Base-by-base conservation (phyloP, 2,329 filamentous ascomycete genomes). In the Blumeriella jaapii region DNA sequence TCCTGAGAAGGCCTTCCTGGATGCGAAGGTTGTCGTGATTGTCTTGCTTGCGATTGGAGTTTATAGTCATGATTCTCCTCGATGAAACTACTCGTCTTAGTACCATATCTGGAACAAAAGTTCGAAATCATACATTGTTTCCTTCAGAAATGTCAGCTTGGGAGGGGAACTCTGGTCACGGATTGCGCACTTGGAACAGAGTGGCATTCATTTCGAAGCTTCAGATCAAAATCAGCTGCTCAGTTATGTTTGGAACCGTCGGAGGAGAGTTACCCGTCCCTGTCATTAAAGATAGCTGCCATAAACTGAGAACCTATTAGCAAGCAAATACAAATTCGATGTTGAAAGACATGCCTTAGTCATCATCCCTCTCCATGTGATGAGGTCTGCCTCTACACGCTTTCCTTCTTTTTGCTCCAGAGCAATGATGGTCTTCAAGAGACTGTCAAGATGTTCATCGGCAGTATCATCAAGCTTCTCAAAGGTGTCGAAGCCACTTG, bases 351-450 rank as follows among this genome's bases (percentile, higher is more conserved):
- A 34, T 55, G 87, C 85, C 69, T 95, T 98, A 44, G 91, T 96
- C 79, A 98, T 87, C 85, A 96, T 95, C 23, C 91, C 91, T 52
- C 91, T 69, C 89, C 89, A 98, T 1, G 89, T 96, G 33, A 96
- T 69, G 29, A 96, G 57, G 49, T 93, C 76, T 2, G 81, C 79
- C 42, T 86, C 77, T 19, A 79, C 76, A 53, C 70, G 78, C 51
- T 72, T 67, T 2, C 72, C 70, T 1, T 69, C 73, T 46, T 75
- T 66, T 55, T 77, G 67, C 59, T 96, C 91, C 46, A 83, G 67
- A 16, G 71, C 69, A 31, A 76, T 65, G 29, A 98, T 74, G 1
- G 86, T 79, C 41, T 74, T 77, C 14, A 98, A 64, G 18, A 98
- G 64, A 41, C 81, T 80, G 53, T 93, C 82, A 3, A 98, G 64